Conservation (phyloP, 2,329 filamentous ascomycete genomes). For the Microcyclospora pomicola region DNA sequence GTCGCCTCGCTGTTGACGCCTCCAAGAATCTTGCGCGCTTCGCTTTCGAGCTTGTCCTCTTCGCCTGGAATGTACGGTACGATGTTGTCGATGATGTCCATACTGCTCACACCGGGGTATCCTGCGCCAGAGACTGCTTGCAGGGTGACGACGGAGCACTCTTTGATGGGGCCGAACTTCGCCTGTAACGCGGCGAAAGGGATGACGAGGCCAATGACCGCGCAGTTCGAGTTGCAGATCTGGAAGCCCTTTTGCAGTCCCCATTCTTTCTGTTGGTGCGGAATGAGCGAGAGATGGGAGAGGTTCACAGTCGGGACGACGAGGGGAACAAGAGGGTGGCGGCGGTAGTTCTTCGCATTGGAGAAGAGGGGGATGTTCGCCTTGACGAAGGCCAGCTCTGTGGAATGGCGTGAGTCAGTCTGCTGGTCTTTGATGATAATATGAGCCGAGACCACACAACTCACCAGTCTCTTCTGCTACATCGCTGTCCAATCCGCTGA, state of each 20-base stretch:
- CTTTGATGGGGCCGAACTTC: conserved; percentile 63
- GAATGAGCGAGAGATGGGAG: conserved; percentile 70
- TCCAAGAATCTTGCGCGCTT: conserved; percentile 90
- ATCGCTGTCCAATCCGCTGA: conserved; percentile 83
- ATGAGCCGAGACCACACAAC: conserved; percentile 11
- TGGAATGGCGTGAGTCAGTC: conserved; percentile 2
- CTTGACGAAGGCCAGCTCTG: conserved; percentile 82
- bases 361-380: conserved; percentile 87
- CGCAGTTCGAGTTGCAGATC: conserved; percentile 97
- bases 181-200: conserved; percentile 83
- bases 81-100: conserved; percentile 95
- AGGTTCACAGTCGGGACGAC: conserved; percentile 94
- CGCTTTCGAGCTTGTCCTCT: conserved; percentile 90
- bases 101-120: conserved; percentile 76
- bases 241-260: conserved; percentile 72
- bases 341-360: conserved; percentile 95
- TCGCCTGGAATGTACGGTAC: conserved; percentile 88
- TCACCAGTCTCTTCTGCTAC: conserved; percentile 82
- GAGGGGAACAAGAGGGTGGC: conserved; percentile 77
- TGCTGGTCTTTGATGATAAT: not conserved
- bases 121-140: conserved; percentile 90
- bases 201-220: conserved; percentile 89
- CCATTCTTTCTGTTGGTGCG: conserved; percentile 67
- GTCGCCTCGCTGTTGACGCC: conserved; percentile 55
- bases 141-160: conserved; percentile 81